Base-by-base conservation (phyloP, 352 stramenopile species). In the Pythium insidiosum region DNA sequence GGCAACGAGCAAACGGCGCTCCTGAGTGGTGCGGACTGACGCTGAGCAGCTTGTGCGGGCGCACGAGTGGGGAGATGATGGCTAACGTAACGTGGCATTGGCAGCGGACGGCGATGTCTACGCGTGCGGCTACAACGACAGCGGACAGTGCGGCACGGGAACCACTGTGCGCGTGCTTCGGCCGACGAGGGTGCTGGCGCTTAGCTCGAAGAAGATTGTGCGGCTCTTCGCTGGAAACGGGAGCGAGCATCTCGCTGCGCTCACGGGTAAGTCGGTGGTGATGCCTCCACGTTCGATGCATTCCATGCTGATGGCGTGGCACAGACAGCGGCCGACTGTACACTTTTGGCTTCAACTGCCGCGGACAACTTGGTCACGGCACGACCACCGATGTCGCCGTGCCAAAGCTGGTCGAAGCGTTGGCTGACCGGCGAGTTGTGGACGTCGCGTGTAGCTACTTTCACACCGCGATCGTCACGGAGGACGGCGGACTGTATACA, bases 121-220 rank as follows among this genome's bases (percentile, higher is more conserved):
- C 53, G 73, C 82, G 11, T 93, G 80, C 31, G 90, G 90, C 20
- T 96, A 97, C 67, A 97, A 97, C 40, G 88, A 97, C 63, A 97
- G 94, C 61, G 90, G 90, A 1, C 90, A 97, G 44, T 97, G 90
- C 61, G 90, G 86, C 41, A 69, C 84, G 7, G 84, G 77, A 1
- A 73, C 77, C n/a, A 90, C 68, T 1, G 82, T 94, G 23, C 69
- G 82, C 26, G 64, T 96, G 24, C 52, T 77, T 13, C 45, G 57
- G 4, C 66, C 82, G 1, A 67, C 56, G 18, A 42, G 47, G 3
- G 70, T 95, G 2, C 38, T 64, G 4, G 64, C 59, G 3, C 63
- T 95, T 10, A 61, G 47, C 20, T 72, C 70, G 25, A 77, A 88
- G 50, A 70, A 80, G 33, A 64, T 85, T 13, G 50, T 61, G 29